These are phyloP conservation scores for Myxozyma monticola DNA, from an alignment of 805 yeast genomes.

Conservation along the genomic window DNA sequence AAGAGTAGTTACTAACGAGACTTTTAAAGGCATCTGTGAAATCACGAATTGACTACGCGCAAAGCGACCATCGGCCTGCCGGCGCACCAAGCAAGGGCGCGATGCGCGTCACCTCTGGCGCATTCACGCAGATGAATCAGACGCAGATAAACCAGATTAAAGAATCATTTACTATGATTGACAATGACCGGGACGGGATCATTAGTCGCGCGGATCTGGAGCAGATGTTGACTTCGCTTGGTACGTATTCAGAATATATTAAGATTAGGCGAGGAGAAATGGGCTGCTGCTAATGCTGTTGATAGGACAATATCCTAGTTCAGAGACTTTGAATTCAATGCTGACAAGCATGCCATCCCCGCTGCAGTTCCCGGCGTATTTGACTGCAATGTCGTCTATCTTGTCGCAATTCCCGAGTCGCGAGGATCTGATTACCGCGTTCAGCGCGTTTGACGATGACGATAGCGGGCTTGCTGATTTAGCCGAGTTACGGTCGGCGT, in stretches of 20 bases:
- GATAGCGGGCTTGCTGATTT: slow-evolving; percentile 49
- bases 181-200: slow-evolving; percentile 74
- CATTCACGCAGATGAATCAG: slow-evolving; percentile 45
- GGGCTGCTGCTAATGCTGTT: background rate
- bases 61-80: slow-evolving; percentile 4
- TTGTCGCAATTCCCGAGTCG: slow-evolving; percentile 50
- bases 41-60: background rate
- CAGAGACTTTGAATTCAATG: slow-evolving; percentile 53
- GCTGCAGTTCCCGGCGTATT: slow-evolving; percentile 64
- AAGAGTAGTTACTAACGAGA: too few relatives aligned
- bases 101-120: slow-evolving; percentile 22
- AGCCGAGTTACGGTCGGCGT: slow-evolving; percentile 50
- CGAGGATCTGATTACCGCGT: slow-evolving; percentile 57
- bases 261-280: background rate
- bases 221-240: slow-evolving; percentile 54
- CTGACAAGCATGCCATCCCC: slow-evolving; percentile 43
- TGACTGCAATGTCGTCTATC: slow-evolving; percentile 60
- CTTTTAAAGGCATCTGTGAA: too few relatives aligned
- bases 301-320: slow-evolving; percentile 43
- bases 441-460: slow-evolving; percentile 51
- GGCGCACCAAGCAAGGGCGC: background rate
- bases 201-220: slow-evolving; percentile 42
- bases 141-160: slow-evolving; percentile 66
- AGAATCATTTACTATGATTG: slow-evolving; percentile 76
- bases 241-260: slow-evolving; percentile 36